These are phyloP conservation scores for Nemania sp. DNA, from an alignment of 2,329 filamentous ascomycete species.

Conservation along the genomic window DNA sequence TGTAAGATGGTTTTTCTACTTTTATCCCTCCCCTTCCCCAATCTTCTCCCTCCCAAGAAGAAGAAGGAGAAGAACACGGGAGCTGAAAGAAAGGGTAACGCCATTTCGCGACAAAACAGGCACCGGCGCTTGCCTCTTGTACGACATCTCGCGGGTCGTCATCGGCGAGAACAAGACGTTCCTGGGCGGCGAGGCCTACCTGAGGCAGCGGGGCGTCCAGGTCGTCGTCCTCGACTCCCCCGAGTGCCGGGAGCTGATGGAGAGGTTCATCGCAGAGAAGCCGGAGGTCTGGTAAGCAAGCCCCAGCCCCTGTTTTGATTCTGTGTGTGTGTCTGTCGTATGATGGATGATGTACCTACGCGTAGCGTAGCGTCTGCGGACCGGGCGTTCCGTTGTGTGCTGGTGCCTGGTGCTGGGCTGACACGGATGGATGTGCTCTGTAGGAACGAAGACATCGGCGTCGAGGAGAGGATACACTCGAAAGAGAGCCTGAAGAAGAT, in stretches of 20 bases:
- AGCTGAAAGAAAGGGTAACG: not conserved
- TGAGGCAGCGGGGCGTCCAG: constrained; percentile 70
- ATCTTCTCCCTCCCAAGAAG: not conserved
- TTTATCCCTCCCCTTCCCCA: not conserved
- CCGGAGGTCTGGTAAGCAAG: constrained; percentile 69
- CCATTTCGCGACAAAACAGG: constrained; percentile 37
- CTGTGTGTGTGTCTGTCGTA: not conserved
- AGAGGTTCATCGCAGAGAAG: constrained; percentile 71
- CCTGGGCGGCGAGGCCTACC: constrained; percentile 72
- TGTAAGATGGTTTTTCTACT: constrained; percentile 48
- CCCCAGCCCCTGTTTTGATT: no score
- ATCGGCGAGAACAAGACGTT: constrained; percentile 80
- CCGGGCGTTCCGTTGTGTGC: no score
- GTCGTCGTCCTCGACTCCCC: constrained; percentile 71
- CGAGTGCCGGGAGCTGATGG: constrained; percentile 71
- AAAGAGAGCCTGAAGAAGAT: constrained; percentile 26
- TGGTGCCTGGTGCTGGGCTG: no score
- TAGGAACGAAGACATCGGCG: constrained; percentile 42
- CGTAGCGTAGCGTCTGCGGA: not conserved
- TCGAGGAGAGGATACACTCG: constrained; percentile 39
- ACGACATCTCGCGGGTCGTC: constrained; percentile 74
- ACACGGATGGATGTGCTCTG: not conserved
- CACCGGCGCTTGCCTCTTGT: constrained; percentile 76
- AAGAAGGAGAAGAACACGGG: not conserved
- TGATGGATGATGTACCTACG: no score